These are phyloP conservation scores for Penicillium cosmopolitanum DNA, from an alignment of 495 filamentous ascomycete genomes.

Conservation along the genomic window DNA sequence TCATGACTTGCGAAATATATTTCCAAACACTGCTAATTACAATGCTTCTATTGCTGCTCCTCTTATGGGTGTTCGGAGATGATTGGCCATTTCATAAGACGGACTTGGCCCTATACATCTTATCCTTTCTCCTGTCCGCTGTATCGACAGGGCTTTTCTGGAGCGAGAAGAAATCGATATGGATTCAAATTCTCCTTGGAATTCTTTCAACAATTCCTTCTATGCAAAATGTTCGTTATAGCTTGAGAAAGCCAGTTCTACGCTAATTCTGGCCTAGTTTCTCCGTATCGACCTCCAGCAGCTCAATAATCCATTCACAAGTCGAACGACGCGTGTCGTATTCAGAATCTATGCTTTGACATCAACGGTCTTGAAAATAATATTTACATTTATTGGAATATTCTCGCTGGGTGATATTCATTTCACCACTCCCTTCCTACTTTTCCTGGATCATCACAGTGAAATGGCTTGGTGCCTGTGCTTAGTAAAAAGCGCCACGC, in stretches of 20 bases:
- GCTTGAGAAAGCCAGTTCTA: too few species aligned
- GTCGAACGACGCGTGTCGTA: too few species aligned
- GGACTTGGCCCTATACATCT: not conserved
- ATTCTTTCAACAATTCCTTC: not conserved
- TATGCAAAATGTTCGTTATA: too few species aligned
- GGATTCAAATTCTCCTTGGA: not conserved
- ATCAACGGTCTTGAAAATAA: too few species aligned
- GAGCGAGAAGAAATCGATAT: not conserved
- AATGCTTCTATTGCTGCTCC: not conserved
- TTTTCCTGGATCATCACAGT: not conserved
- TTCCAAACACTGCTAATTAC: not conserved
- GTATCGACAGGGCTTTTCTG: not conserved
- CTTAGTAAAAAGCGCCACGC: not conserved
- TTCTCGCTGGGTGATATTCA: too few species aligned
- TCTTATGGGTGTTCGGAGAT: not conserved
- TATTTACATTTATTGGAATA: too few species aligned
- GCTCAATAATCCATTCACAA: too few species aligned
- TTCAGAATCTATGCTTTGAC: too few species aligned
- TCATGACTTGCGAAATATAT: not conserved
- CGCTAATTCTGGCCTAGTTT: too few species aligned
- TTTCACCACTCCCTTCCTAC: not conserved
- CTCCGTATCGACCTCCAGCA: too few species aligned
- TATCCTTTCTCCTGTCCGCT: not conserved
- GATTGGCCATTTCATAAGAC: not conserved
- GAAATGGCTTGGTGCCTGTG: not conserved